Conservation (phyloP, 306 rosid genomes). For the Quercus parvula region DNA sequence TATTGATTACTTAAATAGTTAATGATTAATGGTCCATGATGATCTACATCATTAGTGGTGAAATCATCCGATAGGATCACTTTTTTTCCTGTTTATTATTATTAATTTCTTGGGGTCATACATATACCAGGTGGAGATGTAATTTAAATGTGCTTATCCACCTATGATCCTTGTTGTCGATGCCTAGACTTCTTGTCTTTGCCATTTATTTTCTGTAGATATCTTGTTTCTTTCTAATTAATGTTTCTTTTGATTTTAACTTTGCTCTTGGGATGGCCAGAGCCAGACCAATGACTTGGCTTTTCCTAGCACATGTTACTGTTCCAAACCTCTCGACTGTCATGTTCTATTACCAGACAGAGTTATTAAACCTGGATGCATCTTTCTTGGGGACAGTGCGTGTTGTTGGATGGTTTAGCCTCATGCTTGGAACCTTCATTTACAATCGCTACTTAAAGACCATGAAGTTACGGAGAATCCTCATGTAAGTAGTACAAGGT, state of each 20-base stretch:
- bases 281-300: constrained; percentile 68
- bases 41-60: neutral
- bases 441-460: constrained; percentile 60
- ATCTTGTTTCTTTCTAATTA: constrained; percentile 12
- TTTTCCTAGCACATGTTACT: constrained; percentile 68
- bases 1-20: neutral
- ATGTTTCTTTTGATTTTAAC: constrained; percentile 23
- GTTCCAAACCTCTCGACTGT: constrained; percentile 72
- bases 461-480: constrained; percentile 70
- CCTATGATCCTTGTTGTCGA: neutral
- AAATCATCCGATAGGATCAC: neutral
- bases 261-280: constrained; percentile 40
- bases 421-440: constrained; percentile 71
- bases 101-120: neutral
- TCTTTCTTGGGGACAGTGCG: constrained; percentile 74
- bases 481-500: constrained; percentile 48
- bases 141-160: neutral
- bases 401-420: constrained; percentile 80
- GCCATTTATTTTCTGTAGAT: neutral
- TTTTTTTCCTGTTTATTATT: neutral
- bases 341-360: constrained; percentile 77
- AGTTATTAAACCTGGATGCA: constrained; percentile 67
- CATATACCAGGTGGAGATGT: neutral
- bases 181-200: neutral
- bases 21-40: neutral